Evolutionary conservation across 2,329 filamentous ascomycete species (phyloP).

Genomic region (Amauroascus verrucosus): DNA sequence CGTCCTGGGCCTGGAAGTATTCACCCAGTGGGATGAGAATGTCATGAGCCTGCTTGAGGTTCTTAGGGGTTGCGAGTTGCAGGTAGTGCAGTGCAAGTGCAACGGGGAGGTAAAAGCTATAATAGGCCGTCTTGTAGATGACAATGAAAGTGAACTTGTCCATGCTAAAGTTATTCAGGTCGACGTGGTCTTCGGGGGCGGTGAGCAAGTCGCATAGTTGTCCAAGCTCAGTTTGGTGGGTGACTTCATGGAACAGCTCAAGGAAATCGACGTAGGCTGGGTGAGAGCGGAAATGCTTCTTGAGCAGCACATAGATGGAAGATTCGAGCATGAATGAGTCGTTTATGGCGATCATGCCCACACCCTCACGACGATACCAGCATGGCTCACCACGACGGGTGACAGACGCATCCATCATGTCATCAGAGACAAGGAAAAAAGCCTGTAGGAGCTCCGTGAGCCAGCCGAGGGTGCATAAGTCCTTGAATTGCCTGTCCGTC

Average conservation of each 20-base stretch:
- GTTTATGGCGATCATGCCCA: constrained; percentile 97
- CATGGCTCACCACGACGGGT: constrained; percentile 89
- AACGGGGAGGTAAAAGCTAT: constrained; percentile 97
- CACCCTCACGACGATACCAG: constrained; percentile 85
- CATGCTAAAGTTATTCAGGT: constrained; percentile 90
- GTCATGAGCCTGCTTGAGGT: constrained; percentile 77
- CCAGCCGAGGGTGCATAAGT: constrained; percentile 83
- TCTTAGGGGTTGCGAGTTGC: constrained; percentile 72
- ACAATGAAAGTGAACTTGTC: constrained; percentile 97
- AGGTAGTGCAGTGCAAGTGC: constrained; percentile 80
- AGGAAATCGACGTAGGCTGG: constrained; percentile 81
- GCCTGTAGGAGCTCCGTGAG: constrained; percentile 96
- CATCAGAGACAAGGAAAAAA: constrained; percentile 96
- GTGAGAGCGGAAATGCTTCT: constrained; percentile 85
- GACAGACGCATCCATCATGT: constrained; percentile 96
- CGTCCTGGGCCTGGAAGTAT: constrained; percentile 98
- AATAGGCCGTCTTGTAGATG: constrained; percentile 99
- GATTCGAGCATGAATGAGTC: constrained; percentile 93
- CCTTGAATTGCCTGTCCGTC: constrained; percentile 68
- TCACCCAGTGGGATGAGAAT: constrained; percentile 96
- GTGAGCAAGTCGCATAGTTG: constrained; percentile 92
- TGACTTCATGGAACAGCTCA: constrained; percentile 92
- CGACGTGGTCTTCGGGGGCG: constrained; percentile 83
- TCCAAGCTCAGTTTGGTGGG: constrained; percentile 89
- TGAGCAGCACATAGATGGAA: constrained; percentile 79